phyloP scores from a whole-genome alignment of 495 filamentous ascomycete genomes.

The Hypoxylon lienhwacheense region DNA sequence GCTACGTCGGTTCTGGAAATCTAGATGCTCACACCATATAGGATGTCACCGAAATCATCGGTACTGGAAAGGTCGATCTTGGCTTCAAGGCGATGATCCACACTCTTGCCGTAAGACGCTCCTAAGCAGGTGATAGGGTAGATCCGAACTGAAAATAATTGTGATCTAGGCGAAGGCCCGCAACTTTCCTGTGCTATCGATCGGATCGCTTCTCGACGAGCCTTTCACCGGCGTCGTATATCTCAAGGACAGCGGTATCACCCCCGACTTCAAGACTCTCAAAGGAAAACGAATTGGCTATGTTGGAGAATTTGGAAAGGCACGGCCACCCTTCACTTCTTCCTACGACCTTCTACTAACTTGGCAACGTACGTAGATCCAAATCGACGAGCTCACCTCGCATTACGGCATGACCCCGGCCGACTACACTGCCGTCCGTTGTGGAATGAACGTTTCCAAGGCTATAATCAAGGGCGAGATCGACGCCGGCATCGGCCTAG shows the following conservation, averaged over 20 bases:
- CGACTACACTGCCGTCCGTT: conserved; percentile 69
- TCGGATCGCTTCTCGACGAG: conserved; percentile 69
- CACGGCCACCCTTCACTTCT: conserved; percentile 14
- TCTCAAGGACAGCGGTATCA: conserved; percentile 69
- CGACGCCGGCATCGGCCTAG: conserved; percentile 70
- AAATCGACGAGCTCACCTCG: conserved; percentile 72
- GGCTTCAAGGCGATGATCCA: conserved; percentile 80
- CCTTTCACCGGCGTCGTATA: conserved; percentile 74
- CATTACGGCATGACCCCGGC: conserved; percentile 70
- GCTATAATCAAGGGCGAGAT: conserved; percentile 66
- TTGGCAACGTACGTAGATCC: conserved; percentile 52
- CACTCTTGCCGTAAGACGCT: conserved; percentile 60
- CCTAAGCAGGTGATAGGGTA: not conserved
- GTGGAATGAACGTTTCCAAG: conserved; percentile 51
- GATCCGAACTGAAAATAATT: conserved; percentile 4
- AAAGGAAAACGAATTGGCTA: conserved; percentile 71
- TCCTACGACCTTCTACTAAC: conserved; percentile 16
- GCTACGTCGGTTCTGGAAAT: not conserved
- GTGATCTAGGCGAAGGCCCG: conserved; percentile 62
- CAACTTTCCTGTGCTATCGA: conserved; percentile 66
- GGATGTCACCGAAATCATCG: conserved; percentile 73
- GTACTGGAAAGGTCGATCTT: conserved; percentile 69
- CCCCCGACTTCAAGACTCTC: conserved; percentile 59
- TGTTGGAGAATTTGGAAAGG: conserved; percentile 71
- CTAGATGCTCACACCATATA: conserved; percentile 20